Percentiles rank a stretch among this genome's conserved stretches.
Evolutionary conservation across 305 asterid species (phyloP).

Genomic region (Fraxinus baroniana): DNA sequence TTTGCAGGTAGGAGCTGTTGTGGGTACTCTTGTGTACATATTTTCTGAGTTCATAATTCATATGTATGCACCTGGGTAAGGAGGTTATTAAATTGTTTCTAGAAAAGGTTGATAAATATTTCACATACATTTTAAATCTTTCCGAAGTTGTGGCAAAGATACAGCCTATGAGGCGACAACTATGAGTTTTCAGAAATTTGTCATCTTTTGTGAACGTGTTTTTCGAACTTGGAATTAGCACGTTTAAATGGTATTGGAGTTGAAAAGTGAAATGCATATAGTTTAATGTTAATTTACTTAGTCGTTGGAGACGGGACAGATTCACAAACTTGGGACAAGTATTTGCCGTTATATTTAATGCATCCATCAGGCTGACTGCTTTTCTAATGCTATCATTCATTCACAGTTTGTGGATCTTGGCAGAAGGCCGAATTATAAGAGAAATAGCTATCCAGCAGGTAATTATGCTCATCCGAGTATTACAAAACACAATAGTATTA

Average conservation of each 20-base stretch:
- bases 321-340: not conserved
- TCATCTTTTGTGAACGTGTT: not conserved
- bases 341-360: too few relatives aligned
- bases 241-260: not conserved
- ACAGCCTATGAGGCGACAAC: not conserved
- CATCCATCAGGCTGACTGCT: constrained; percentile 18
- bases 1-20: constrained; percentile 43
- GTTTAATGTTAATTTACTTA: not conserved
- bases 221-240: not conserved
- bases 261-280: not conserved
- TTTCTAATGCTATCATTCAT: constrained; percentile 13
- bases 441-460: constrained; percentile 48
- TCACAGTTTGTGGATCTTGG: constrained; percentile 42
- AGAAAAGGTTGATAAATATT: constrained; percentile 4
- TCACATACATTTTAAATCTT: not conserved
- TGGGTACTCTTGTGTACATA: constrained; percentile 38
- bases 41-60: constrained; percentile 41
- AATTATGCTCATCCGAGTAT: constrained; percentile 1
- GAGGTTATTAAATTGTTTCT: constrained; percentile 16
- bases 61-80: constrained; percentile 53
- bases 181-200: not conserved
- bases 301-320: not conserved
- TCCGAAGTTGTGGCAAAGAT: not conserved
- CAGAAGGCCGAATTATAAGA: constrained; percentile 41
- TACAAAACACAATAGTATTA: not conserved